These are phyloP conservation scores for Epicoccum sorghinum DNA, from an alignment of 2,329 filamentous ascomycete species.

Conservation along the genomic window DNA sequence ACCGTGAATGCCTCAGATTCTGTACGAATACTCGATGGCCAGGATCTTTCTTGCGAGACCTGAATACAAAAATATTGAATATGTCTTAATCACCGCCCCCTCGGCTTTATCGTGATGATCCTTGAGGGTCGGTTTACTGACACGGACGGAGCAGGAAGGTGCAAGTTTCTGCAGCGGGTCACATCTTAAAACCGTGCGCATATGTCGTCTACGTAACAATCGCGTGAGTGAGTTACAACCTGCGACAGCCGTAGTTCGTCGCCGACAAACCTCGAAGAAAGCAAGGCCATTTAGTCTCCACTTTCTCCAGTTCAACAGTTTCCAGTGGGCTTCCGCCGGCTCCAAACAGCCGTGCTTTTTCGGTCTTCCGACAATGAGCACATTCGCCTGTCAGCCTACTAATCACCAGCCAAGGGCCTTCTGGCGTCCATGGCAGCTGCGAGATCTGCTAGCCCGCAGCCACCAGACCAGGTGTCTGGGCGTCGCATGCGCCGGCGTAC, in stretches of 20 bases:
- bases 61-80: conserved; percentile 32
- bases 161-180: background rate
- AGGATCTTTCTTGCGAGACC: conserved; percentile 9
- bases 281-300: conserved; percentile 12
- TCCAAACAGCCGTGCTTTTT: conserved; percentile 5
- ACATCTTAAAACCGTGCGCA: conserved; percentile 3
- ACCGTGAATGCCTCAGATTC: conserved; percentile 8
- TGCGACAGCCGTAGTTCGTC: background rate
- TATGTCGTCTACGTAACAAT: conserved; percentile 2
- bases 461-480: conserved; percentile 4
- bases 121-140: conserved; percentile 2
- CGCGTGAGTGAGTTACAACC: background rate
- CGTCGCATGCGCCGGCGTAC: conserved; percentile 9
- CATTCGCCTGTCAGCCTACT: conserved; percentile 1
- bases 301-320: conserved; percentile 14
- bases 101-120: conserved; percentile 10
- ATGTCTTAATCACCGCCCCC: conserved; percentile 21
- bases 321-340: conserved; percentile 2
- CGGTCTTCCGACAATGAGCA: conserved; percentile 1
- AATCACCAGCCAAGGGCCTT: background rate
- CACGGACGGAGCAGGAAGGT: conserved; percentile 1
- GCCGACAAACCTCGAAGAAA: conserved; percentile 1
- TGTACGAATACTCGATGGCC: conserved; percentile 19
- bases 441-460: conserved; percentile 9
- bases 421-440: conserved; percentile 8